Conservation (phyloP, 345 rosid genomes). For the Dovyalis caffra region DNA sequence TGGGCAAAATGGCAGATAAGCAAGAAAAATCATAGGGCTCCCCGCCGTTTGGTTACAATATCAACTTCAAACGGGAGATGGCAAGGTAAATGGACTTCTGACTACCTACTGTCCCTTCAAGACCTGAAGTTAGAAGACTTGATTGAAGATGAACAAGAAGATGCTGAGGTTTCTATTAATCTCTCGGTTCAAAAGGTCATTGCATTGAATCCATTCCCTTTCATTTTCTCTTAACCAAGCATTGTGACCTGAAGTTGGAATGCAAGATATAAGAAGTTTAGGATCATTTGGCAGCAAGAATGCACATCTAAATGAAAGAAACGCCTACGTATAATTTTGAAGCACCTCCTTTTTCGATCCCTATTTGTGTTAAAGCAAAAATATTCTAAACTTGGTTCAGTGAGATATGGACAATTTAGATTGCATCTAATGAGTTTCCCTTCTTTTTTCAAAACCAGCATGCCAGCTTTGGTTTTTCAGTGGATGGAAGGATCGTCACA, state of each 20-base stretch:
- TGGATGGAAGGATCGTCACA: constrained; percentile 71
- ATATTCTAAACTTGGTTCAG: too few species aligned
- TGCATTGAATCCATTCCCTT: neutral
- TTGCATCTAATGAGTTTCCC: neutral
- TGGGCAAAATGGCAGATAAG: constrained; percentile 12
- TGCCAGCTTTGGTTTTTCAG: constrained; percentile 86
- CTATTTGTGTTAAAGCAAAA: too few species aligned
- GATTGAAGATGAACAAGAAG: constrained; percentile 53
- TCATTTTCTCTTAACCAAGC: neutral
- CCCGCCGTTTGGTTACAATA: constrained; percentile 49
- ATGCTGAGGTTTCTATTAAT: constrained; percentile 46
- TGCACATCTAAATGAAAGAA: too few species aligned
- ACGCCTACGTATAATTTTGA: too few species aligned
- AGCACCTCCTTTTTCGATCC: too few species aligned
- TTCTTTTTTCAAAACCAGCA: constrained; percentile 47
- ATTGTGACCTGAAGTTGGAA: neutral
- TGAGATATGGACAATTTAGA: neutral
- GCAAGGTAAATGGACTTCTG: constrained; percentile 63
- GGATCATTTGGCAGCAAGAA: too few species aligned
- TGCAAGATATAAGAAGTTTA: too few species aligned
- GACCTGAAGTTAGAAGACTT: constrained; percentile 65
- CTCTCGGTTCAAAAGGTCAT: constrained; percentile 64
- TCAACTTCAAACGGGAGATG: constrained; percentile 71
- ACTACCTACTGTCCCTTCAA: constrained; percentile 55
- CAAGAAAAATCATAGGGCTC: constrained; percentile 18